These are phyloP conservation scores for Lotmaria passim DNA, from an alignment of 208 protist species.

Conservation along the genomic window DNA sequence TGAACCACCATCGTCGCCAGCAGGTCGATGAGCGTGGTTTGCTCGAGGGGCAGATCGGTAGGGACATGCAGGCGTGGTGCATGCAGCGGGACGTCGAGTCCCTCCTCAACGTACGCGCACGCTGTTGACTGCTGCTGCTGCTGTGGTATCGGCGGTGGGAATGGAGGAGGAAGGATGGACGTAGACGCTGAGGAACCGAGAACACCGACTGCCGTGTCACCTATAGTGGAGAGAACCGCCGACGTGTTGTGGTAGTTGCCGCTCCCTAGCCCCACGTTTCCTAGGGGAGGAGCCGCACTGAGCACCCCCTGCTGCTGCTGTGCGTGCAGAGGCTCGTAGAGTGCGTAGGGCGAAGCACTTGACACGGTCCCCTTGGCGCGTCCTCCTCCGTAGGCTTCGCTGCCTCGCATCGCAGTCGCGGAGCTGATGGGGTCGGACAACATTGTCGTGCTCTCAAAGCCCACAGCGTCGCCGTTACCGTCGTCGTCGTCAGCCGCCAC, in stretches of 20 bases:
- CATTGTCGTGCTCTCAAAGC: constrained; percentile 30
- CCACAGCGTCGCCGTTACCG: constrained; percentile 14
- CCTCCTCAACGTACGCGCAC: constrained; percentile 16
- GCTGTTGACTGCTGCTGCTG: not conserved
- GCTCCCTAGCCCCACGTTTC: too few species aligned
- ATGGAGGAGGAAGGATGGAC: not conserved
- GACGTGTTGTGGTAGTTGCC: constrained; percentile 7
- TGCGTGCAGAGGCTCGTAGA: constrained; percentile 19
- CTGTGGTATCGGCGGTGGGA: not conserved
- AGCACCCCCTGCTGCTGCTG: constrained; percentile 9
- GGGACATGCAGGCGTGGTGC: constrained; percentile 37
- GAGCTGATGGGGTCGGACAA: constrained; percentile 2
- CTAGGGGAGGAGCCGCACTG: not conserved
- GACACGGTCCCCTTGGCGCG: not conserved
- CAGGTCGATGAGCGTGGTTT: constrained; percentile 69
- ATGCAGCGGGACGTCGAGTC: constrained; percentile 23
- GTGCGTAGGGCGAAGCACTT: not conserved
- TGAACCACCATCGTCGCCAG: constrained; percentile 64
- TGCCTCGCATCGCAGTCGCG: not conserved
- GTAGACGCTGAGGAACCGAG: not conserved
- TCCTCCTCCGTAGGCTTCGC: not conserved
- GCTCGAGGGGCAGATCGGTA: constrained; percentile 55
- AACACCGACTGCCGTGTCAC: not conserved
- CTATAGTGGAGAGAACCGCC: not conserved
- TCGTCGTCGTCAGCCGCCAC: not conserved